Evolutionary conservation across 805 yeast genomes (phyloP).

Genomic region (Limtongia smithiae): DNA sequence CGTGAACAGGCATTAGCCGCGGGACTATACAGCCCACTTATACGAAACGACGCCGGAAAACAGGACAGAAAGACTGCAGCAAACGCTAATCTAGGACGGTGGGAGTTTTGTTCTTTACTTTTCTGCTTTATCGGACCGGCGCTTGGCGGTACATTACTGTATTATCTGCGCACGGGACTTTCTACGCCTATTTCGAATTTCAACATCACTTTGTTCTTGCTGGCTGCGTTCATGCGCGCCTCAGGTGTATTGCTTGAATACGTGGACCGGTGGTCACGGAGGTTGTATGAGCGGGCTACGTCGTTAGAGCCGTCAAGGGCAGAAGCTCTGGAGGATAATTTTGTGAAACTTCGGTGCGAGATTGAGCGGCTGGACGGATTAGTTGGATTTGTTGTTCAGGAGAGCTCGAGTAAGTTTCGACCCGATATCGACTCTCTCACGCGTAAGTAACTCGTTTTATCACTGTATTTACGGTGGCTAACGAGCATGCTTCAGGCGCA

Average conservation of each 20-base stretch:
- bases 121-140: conserved; percentile 15
- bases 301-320: not conserved
- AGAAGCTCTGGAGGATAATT: not conserved
- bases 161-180: conserved; percentile 4
- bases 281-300: not conserved
- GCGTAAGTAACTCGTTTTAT: not conserved
- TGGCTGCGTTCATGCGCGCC: conserved; percentile 11
- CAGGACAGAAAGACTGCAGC: too few relatives aligned
- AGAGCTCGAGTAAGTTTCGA: not conserved
- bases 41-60: too few relatives aligned
- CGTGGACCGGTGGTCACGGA: conserved; percentile 7
- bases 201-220: conserved; percentile 19
- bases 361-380: not conserved
- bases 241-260: conserved; percentile 4
- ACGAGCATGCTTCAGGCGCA: conserved; percentile 5
- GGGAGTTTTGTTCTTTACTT: conserved; percentile 11
- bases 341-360: not conserved
- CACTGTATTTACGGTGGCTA: not conserved
- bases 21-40: too few relatives aligned
- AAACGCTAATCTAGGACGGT: not conserved
- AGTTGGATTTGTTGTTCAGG: not conserved
- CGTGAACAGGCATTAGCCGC: not conserved
- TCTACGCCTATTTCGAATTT: conserved; percentile 12
- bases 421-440: conserved; percentile 5
- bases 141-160: conserved; percentile 14